phyloP scores from a whole-genome alignment of 257 asterid genomes.

The Rhazya stricta region DNA sequence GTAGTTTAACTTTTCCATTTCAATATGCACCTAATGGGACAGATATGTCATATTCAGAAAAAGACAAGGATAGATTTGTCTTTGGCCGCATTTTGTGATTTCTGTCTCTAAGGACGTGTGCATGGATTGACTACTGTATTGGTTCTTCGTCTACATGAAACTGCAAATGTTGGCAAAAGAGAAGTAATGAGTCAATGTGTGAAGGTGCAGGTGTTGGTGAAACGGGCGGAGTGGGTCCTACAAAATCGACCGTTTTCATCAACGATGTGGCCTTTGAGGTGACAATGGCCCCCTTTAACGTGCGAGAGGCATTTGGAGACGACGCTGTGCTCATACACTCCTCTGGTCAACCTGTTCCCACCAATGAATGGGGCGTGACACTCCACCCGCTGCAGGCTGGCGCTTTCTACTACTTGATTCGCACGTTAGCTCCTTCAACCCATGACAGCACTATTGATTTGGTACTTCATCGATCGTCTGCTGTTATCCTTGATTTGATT shows the following conservation, averaged over 20 bases:
- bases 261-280: constrained; percentile 89
- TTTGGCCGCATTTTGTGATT: constrained; percentile 35
- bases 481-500: neutral
- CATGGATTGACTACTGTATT: constrained; percentile 51
- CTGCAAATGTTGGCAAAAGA: neutral
- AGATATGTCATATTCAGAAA: constrained; percentile 27
- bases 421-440: constrained; percentile 37
- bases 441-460: constrained; percentile 34
- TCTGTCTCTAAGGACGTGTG: constrained; percentile 44
- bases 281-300: constrained; percentile 55
- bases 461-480: constrained; percentile 27
- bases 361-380: constrained; percentile 80
- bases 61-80: constrained; percentile 45
- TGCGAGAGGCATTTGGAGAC: constrained; percentile 77
- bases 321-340: constrained; percentile 73
- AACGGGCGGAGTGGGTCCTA: constrained; percentile 22
- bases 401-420: constrained; percentile 65
- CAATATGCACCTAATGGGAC: constrained; percentile 22
- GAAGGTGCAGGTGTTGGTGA: constrained; percentile 44
- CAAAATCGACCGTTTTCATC: constrained; percentile 70
- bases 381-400: constrained; percentile 77
- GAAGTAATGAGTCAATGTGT: constrained; percentile 32
- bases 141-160: constrained; percentile 7
- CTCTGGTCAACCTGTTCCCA: constrained; percentile 69
- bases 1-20: constrained; percentile 12